Base-by-base conservation (phyloP, 1,284 basidiomycete genomes). In the Rhodotorula sp. region DNA sequence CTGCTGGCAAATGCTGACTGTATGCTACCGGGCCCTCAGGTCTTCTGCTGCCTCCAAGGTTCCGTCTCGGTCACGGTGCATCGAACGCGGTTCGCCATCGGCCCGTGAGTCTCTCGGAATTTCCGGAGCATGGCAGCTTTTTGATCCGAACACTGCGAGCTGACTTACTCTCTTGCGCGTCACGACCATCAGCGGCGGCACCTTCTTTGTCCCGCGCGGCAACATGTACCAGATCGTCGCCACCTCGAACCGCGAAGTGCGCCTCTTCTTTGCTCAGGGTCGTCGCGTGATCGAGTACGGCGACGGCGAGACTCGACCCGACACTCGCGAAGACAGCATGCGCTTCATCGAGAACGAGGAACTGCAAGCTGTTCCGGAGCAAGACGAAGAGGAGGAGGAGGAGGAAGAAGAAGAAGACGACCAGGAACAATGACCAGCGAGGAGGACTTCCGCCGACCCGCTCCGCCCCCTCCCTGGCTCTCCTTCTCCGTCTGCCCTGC, bases 191-290 rank as follows among this genome's bases (percentile, higher is more conserved):
- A 58, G 70, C 26, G 71, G 68, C 46, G 70, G 69, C n/a, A 69
- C 70, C 51, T 58, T 64, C 51, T 69, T 67, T 43, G 54, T 73
- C 67, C 67, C 69, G 52, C 20, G 78, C 91, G 93, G 93, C 43
- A 99, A 99, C 81, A 87, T 86, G 12, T 99, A 99, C 81, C 87
- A 87, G 66, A 92, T 99, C 80, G 87, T 90, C 79, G 98, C 98
- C 81, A 89, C 96, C 31, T 88, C 87, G 26, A 85, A 90, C 58
- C 87, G 91, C 46, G 89, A 91, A 63, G 91, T 90, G 18, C 88
- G 87, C 78, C 82, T 99, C 14, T 96, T 96, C 84, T 99, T 99
- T 82, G 89, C 93, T 0, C 97, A 98, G 57, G 73, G 68, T 2
- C 61, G 75, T 1, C 66, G 75, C 21, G 73, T 76, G 26, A 62